Evolutionary conservation across 2,329 filamentous ascomycete species (phyloP), one percentile per base, ranked within the genome.

Genomic region (Scedosporium apiospermum): DNA sequence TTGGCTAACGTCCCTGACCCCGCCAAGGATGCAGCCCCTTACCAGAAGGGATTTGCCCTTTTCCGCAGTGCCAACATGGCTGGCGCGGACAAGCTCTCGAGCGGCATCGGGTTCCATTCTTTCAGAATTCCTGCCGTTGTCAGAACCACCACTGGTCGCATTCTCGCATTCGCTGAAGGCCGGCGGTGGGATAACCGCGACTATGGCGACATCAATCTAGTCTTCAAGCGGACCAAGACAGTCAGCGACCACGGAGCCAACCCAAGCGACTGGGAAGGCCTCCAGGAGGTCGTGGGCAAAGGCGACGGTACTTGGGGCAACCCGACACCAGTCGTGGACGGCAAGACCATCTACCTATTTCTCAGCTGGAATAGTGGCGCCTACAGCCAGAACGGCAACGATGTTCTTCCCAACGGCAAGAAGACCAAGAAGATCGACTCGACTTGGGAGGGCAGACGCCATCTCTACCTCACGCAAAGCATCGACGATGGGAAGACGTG

Each of bases 341-440:
- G 69, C 51, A 63, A 64, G 55, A 72, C 69, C 42, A 68, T 72
- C 64, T 72, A 72, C 62, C 67, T 72, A 12, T 72, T 71, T 60
- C 58, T 70, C 61, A 70, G 65, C 59, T 71, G 69, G 70, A 71
- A 72, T 62, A 63, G 61, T 30, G 68, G 64, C 60, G 64, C 53
- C 27, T 70, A 70, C 65, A 71, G 68, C 65, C 70, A 69, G 53
- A 60, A 66, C 3, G 70, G 69, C 57, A 60, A 63, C 34, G 65
- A 67, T 30, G 62, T 27, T 12, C 68, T 70, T 4, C 64, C 66
- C 57, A 65, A 65, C 53, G 68, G 68, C 16, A 61, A 60, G n/a
- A 60, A 55, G 10, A 69, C 67, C 6, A 67, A 66, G 61, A 62
- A 57, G 41, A 63, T 69, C 16, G 65, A 69, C 64, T 60, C 44